Evolutionary conservation across 2,329 filamentous ascomycete species (phyloP).

Genomic region (Chrysosporium keratinophilum): DNA sequence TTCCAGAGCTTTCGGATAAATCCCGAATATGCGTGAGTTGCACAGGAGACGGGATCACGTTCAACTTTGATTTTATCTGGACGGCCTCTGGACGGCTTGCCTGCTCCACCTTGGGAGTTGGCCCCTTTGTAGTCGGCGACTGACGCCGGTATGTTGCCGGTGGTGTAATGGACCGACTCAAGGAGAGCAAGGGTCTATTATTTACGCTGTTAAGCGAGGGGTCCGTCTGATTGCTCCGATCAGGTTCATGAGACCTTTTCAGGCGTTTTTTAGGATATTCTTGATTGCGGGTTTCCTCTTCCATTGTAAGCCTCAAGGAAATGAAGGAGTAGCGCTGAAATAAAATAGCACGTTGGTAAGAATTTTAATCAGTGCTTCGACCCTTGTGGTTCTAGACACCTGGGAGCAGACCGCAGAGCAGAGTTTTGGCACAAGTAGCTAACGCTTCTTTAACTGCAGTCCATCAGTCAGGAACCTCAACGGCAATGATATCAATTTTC

Average conservation of each 20-base stretch:
- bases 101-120: background rate
- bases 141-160: slow-evolving; percentile 17
- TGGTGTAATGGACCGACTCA: slow-evolving; percentile 26
- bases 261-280: slow-evolving; percentile 14
- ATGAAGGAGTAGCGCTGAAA: background rate
- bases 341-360: background rate
- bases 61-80: slow-evolving; percentile 5
- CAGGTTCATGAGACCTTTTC: slow-evolving; percentile 11
- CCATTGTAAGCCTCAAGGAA: background rate
- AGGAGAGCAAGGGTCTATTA: slow-evolving; percentile 19
- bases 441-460: too few species aligned
- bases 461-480: too few species aligned
- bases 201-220: background rate
- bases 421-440: too few species aligned
- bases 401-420: too few species aligned
- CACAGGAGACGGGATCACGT: slow-evolving; percentile 51
- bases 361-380: background rate
- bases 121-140: background rate
- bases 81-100: background rate
- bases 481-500: too few species aligned
- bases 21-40: slow-evolving; percentile 60
- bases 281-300: background rate
- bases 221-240: background rate
- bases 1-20: slow-evolving; percentile 41
- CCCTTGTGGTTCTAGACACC: background rate